Conservation (phyloP, 306 rosid species). For the Cicer cuneatum region DNA sequence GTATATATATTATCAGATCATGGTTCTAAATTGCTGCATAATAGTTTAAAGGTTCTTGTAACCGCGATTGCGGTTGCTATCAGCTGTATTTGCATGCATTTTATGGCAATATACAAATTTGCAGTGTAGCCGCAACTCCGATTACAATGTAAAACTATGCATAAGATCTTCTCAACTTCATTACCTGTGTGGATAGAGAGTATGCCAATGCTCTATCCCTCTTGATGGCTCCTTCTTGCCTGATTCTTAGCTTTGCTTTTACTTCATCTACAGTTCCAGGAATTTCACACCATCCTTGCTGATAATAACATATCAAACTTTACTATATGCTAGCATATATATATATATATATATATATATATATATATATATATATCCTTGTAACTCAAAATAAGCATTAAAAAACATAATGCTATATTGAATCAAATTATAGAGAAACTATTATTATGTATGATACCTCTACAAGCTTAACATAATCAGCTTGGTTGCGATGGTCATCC, state of each 20-base stretch:
- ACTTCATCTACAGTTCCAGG: conserved; percentile 79
- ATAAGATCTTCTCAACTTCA: too few species aligned
- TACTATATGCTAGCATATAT: conserved; percentile 23
- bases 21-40: too few species aligned
- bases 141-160: too few species aligned
- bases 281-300: conserved; percentile 85
- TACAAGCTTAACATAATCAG: conserved; percentile 56
- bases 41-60: too few species aligned
- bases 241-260: conserved; percentile 67
- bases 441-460: conserved; percentile 65
- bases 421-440: too few species aligned
- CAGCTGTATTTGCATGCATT: too few species aligned
- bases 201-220: conserved; percentile 90
- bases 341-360: too few species aligned
- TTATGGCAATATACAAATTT: too few species aligned
- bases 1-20: too few species aligned
- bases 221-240: conserved; percentile 77
- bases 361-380: too few species aligned
- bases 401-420: conserved; percentile 28
- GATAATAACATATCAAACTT: conserved; percentile 35
- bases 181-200: conserved; percentile 75
- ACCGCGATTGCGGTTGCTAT: too few species aligned
- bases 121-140: too few species aligned
- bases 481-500: conserved; percentile 49
- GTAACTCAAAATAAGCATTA: conserved; percentile 7